Evolutionary conservation across 2,329 filamentous ascomycete species (phyloP).

Genomic region (Cercospora berteroae): DNA sequence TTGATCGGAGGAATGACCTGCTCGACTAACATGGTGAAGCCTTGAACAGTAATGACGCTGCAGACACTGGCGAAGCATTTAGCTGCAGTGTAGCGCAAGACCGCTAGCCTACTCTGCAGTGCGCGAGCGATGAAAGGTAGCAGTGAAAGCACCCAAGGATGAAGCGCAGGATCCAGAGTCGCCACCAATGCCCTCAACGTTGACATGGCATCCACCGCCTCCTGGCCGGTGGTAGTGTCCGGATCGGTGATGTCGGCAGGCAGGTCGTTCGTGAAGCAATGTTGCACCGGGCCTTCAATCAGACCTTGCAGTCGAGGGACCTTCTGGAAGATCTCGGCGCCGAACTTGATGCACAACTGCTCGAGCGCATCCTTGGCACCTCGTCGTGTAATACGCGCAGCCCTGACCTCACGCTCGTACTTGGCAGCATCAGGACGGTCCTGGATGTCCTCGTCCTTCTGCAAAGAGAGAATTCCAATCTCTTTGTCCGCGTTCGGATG

Average conservation of each 20-base stretch:
- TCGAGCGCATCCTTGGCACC: conserved; percentile 94
- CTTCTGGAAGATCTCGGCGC: conserved; percentile 70
- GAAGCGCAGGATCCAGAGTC: conserved; percentile 73
- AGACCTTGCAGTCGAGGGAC: conserved; percentile 78
- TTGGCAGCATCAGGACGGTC: conserved; percentile 89
- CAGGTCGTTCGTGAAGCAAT: conserved; percentile 67
- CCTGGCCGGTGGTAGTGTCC: conserved; percentile 76
- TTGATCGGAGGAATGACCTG: conserved; percentile 88
- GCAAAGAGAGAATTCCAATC: conserved; percentile 82
- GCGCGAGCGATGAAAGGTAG: conserved; percentile 85
- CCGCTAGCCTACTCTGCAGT: conserved; percentile 81
- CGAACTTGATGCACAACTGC: conserved; percentile 78
- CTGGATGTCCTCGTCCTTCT: conserved; percentile 93
- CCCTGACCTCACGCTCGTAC: conserved; percentile 84
- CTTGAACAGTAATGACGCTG: conserved; percentile 90
- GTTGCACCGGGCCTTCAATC: conserved; percentile 76
- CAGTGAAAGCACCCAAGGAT: conserved; percentile 77
- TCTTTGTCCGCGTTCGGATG: conserved; percentile 75
- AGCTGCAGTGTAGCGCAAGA: conserved; percentile 93
- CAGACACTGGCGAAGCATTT: conserved; percentile 97
- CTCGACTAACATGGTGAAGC: conserved; percentile 93
- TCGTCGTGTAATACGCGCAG: conserved; percentile 83
- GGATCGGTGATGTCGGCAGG: conserved; percentile 72
- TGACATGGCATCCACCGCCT: conserved; percentile 90
- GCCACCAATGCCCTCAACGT: conserved; percentile 89